Base-by-base conservation (phyloP, 345 rosid genomes). In the Anastatica hierochuntica region DNA sequence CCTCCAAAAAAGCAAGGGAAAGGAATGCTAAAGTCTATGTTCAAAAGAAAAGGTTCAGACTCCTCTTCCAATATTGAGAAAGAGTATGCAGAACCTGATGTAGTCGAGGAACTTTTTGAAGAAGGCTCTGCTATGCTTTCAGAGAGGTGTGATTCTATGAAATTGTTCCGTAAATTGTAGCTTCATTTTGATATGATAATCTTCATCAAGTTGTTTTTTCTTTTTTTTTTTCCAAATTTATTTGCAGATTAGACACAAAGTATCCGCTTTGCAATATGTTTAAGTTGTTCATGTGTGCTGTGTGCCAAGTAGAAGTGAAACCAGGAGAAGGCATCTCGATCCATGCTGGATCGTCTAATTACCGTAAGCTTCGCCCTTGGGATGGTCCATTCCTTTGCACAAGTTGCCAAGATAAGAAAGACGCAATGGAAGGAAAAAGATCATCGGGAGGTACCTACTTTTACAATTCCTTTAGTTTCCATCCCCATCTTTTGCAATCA, bases 361-460 rank as follows among this genome's bases (percentile, higher is more conserved):
- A 72, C 7, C 68, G 82, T 53, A 88, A 76, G 67, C 60, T 79
- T 58, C 95, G 95, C 49, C 92, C 99, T 4, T 88, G 97, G 88
- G 99, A 94, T 80, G 99, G 99, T 58, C 99, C 99, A 54, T 94
- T 88, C 76, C 97, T 94, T 72, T 94, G 99, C 63, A 44, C 49
- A 38, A 94, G 87, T 77, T 94, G 99, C 81, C 99, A 94, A 70
- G 84, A 88, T 60, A 94, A 88, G 74, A 94, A 75, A 76, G 97
- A 88, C 56, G 90, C 90, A 62, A 94, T 94, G 97, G 99, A 94
- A 83, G 95, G 99, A 48, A 94, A 74, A 74, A 75, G 87, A 77
- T 70, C 75, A 8, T 74, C 76, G 6, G 84, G 95, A 77, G 88
- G 99, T 94, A 74, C 31, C 20, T 49, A 2, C 51, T 21, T 5